Percentiles rank a stretch among this genome's conserved stretches.
These are phyloP conservation scores for Phytopythium montanum DNA, from an alignment of 352 stramenopile species.

Conservation along the genomic window DNA sequence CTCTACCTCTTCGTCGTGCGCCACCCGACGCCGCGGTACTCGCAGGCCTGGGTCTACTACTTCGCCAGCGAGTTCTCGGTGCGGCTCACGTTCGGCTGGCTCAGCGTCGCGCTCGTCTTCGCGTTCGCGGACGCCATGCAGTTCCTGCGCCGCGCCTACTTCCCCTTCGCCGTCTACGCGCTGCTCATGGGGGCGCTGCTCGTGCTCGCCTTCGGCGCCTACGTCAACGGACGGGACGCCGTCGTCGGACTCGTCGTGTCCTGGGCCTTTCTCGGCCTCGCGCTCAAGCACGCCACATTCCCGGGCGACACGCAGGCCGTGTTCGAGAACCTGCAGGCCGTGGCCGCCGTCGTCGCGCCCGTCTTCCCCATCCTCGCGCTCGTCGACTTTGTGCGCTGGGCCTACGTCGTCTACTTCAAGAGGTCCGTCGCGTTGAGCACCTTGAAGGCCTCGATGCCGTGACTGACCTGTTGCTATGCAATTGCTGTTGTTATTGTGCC, in stretches of 20 bases:
- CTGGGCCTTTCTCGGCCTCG: conserved; percentile 38
- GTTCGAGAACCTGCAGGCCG: conserved; percentile 44
- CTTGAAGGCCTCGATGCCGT: background rate
- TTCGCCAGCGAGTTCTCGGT: conserved; percentile 58
- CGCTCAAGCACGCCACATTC: conserved; percentile 34
- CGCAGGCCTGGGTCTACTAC: conserved; percentile 45
- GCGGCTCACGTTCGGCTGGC: conserved; percentile 55
- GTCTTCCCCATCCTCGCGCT: conserved; percentile 43
- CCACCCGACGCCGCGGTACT: conserved; percentile 36
- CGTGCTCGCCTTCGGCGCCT: conserved; percentile 39
- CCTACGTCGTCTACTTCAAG: conserved; percentile 49
- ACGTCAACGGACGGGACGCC: conserved; percentile 44
- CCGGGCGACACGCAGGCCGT: conserved; percentile 33
- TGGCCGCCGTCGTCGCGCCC: conserved; percentile 36
- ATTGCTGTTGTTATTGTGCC: background rate
- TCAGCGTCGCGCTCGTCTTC: conserved; percentile 38
- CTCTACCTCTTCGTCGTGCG: conserved; percentile 57
- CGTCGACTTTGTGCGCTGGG: conserved; percentile 39
- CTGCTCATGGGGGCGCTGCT: conserved; percentile 33
- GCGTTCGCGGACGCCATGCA: conserved; percentile 44
- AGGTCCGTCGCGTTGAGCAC: conserved; percentile 15
- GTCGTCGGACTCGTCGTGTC: conserved; percentile 47
- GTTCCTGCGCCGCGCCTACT: conserved; percentile 37
- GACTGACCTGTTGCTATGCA: background rate
- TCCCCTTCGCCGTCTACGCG: conserved; percentile 45